Evolutionary conservation across 1,284 basidiomycete species (phyloP).

Genomic region (Ustilago trichophora): DNA sequence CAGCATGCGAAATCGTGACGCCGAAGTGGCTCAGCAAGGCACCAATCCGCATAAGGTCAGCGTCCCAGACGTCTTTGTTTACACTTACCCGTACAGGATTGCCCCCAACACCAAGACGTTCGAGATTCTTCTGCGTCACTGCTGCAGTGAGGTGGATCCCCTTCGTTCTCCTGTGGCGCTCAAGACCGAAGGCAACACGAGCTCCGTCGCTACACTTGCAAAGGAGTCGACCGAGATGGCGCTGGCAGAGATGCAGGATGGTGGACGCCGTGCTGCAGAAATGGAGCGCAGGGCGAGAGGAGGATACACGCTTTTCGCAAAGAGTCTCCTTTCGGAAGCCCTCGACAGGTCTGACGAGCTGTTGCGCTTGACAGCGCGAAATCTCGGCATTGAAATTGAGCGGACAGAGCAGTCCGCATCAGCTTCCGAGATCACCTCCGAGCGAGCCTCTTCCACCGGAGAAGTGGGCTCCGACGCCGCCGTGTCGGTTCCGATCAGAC

Average conservation of each 20-base stretch:
- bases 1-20: slow-evolving; percentile 31
- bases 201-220: slow-evolving; percentile 21
- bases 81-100: slow-evolving; percentile 23
- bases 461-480: too few relatives aligned
- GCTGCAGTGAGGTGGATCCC: slow-evolving; percentile 50
- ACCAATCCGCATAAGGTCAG: slow-evolving; percentile 1
- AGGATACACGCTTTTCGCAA: slow-evolving; percentile 36
- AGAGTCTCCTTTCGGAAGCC: slow-evolving; percentile 35
- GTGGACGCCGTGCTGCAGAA: slow-evolving; percentile 36
- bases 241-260: slow-evolving; percentile 38
- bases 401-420: too few relatives aligned
- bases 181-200: slow-evolving; percentile 25
- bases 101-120: slow-evolving; percentile 59
- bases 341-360: slow-evolving; percentile 30
- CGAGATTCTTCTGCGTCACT: slow-evolving; percentile 49
- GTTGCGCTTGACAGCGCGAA: slow-evolving; percentile 21
- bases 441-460: not conserved
- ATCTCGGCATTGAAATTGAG: slow-evolving; percentile 22
- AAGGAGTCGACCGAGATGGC: slow-evolving; percentile 36
- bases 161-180: slow-evolving; percentile 49
- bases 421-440: not conserved
- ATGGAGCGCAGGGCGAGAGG: slow-evolving; percentile 28
- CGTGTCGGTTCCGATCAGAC: slow-evolving; percentile 6
- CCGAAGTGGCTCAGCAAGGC: slow-evolving; percentile 7
- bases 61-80: slow-evolving; percentile 24